These are phyloP conservation scores for Quercus lobata DNA, from an alignment of 331 rosid species.

Conservation along the genomic window DNA sequence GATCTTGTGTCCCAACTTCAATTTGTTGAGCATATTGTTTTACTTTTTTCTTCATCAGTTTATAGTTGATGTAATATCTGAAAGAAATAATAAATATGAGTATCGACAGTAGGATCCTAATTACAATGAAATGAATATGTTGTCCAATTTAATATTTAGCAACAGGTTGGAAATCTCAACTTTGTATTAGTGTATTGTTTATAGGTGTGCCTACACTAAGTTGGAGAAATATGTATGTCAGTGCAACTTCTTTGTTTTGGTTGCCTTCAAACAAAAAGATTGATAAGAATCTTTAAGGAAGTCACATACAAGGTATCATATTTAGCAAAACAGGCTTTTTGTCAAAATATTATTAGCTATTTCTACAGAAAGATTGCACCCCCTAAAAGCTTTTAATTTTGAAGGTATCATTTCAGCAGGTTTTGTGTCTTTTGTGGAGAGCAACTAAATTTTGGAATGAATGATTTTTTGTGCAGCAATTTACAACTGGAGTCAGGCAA, in stretches of 20 bases:
- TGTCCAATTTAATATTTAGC: not conserved
- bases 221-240: not conserved
- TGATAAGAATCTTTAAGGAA: not conserved
- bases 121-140: not conserved
- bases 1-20: slow-evolving; percentile 74
- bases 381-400: not conserved
- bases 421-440: not conserved
- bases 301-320: not conserved
- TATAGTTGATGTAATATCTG: slow-evolving; percentile 94
- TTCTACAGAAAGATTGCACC: not conserved
- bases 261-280: not conserved
- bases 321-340: not conserved
- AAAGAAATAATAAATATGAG: slow-evolving; percentile 8
- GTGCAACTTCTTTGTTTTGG: not conserved
- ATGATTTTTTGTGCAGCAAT: not conserved
- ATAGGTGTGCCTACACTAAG: not conserved
- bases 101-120: slow-evolving; percentile 16
- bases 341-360: not conserved
- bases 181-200: not conserved
- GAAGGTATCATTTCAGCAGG: not conserved
- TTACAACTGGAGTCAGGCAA: not conserved
- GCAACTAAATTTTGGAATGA: not conserved
- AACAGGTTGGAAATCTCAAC: not conserved
- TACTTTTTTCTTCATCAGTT: slow-evolving; percentile 90
- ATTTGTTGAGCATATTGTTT: slow-evolving; percentile 82